Conservation (phyloP, 495 filamentous ascomycete genomes). For the Glonium stellatum region DNA sequence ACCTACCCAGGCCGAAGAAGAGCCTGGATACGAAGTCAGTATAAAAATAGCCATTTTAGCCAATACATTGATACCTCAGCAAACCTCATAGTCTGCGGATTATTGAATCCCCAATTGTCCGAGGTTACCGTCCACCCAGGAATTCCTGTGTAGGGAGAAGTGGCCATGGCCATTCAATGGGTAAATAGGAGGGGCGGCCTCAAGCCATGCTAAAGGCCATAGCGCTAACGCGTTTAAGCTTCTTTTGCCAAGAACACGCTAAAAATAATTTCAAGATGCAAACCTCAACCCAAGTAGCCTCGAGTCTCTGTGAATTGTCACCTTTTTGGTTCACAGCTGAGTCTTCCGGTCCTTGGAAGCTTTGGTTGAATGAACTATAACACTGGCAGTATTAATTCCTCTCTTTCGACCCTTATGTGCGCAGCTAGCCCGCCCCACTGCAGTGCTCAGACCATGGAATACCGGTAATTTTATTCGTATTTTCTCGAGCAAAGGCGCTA, state of each 20-base stretch:
- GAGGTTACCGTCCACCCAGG: not conserved
- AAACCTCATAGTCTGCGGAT: no score
- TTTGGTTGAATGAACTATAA: not conserved
- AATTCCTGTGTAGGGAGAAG: not conserved
- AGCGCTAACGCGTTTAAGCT: conserved; percentile 25
- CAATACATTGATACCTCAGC: not conserved
- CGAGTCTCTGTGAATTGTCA: no score
- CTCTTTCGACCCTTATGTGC: conserved; percentile 16
- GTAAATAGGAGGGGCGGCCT: not conserved
- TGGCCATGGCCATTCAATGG: not conserved
- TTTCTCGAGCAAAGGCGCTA: not conserved
- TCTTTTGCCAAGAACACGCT: conserved; percentile 1
- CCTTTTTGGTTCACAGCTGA: not conserved
- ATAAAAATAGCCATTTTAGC: not conserved
- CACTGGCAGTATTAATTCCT: conserved; percentile 10
- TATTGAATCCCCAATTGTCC: no score
- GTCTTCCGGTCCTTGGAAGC: not conserved
- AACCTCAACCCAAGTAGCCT: no score
- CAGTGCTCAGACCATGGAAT: conserved; percentile 7
- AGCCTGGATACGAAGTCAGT: not conserved
- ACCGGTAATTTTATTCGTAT: conserved; percentile 7
- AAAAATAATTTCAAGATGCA: conserved; percentile 11
- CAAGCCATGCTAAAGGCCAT: conserved; percentile 6
- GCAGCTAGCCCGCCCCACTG: conserved; percentile 11
- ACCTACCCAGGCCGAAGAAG: conserved; percentile 1